Percentiles rank a stretch among this genome's conserved stretches.
phyloP scores from a whole-genome alignment of 805 yeast genomes.

The Candida montana region DNA sequence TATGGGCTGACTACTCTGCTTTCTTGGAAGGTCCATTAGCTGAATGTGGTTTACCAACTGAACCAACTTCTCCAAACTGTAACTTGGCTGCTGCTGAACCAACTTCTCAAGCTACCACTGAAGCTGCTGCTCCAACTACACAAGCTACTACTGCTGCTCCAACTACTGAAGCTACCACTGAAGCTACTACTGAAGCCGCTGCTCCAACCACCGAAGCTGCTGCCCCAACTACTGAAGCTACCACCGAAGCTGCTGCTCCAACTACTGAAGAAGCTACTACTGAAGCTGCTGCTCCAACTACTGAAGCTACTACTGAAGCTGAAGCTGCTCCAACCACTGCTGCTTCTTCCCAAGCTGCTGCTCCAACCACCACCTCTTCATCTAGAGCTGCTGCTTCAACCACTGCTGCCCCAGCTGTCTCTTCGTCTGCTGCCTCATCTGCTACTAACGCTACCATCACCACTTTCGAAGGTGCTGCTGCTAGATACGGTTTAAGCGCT shows the following conservation, averaged over 20 bases:
- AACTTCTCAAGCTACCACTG: slow-evolving; percentile 17
- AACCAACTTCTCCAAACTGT: slow-evolving; percentile 19
- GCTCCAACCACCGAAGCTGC: too few relatives aligned
- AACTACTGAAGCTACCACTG: background rate
- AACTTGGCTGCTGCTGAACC: slow-evolving; percentile 4
- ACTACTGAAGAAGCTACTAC: too few relatives aligned
- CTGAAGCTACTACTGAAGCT: background rate
- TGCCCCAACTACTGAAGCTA: slow-evolving; percentile 11
- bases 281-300: background rate
- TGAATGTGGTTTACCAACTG: slow-evolving; percentile 11
- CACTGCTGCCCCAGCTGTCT: background rate
- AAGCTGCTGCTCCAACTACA: slow-evolving; percentile 14
- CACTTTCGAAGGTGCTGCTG: slow-evolving; percentile 3
- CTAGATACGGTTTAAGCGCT: slow-evolving; percentile 2
- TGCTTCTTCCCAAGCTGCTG: too few relatives aligned
- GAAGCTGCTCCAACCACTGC: slow-evolving; percentile 11
- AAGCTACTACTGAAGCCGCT: too few relatives aligned
- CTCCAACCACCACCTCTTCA: too few relatives aligned
- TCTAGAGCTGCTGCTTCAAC: slow-evolving; percentile 1
- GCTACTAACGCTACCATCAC: background rate
- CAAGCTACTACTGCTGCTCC: background rate
- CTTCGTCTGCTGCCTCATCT: background rate
- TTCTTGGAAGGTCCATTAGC: slow-evolving; percentile 19
- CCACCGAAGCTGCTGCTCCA: too few relatives aligned
- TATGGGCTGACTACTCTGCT: slow-evolving; percentile 26